Evolutionary conservation across 768 basidiomycete species (phyloP).

Genomic region (Boletellus ananiceps): DNA sequence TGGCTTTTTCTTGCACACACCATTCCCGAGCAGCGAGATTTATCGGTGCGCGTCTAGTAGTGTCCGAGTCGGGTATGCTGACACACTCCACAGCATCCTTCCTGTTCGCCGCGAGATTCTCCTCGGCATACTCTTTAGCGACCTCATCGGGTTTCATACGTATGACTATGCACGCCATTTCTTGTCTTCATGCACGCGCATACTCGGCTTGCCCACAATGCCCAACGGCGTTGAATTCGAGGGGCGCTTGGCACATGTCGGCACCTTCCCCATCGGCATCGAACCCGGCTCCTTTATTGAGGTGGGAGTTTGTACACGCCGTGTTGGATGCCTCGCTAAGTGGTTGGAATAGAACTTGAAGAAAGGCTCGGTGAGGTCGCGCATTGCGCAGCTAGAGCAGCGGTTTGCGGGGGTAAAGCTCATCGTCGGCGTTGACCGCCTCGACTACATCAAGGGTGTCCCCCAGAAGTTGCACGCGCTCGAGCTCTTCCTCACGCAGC

Average conservation of each 20-base stretch:
- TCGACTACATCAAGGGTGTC: slow-evolving; percentile 99
- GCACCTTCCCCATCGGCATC: slow-evolving; percentile 98
- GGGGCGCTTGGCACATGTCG: slow-evolving; percentile 92
- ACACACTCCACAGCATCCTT: slow-evolving; percentile 60
- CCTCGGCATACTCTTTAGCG: slow-evolving; percentile 93
- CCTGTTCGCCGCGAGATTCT: slow-evolving; percentile 97
- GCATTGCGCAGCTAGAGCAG: slow-evolving; percentile 77
- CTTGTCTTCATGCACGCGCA: slow-evolving; percentile 95
- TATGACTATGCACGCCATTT: slow-evolving; percentile 99
- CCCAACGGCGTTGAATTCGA: slow-evolving; percentile 97
- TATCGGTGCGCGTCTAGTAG: slow-evolving; percentile 64
- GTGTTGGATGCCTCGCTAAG: slow-evolving; percentile 1
- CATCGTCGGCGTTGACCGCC: slow-evolving; percentile 95
- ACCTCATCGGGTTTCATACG: slow-evolving; percentile 98
- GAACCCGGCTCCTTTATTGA: slow-evolving; percentile 90
- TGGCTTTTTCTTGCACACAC: slow-evolving; percentile 97
- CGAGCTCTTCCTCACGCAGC: slow-evolving; percentile 93
- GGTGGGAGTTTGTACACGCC: slow-evolving; percentile 34
- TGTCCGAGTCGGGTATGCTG: slow-evolving; percentile 8
- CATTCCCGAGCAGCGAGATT: slow-evolving; percentile 96
- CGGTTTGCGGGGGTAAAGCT: slow-evolving; percentile 94
- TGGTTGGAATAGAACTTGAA: slow-evolving; percentile 56
- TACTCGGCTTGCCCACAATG: slow-evolving; percentile 92
- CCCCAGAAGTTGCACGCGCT: slow-evolving; percentile 97
- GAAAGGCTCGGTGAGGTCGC: slow-evolving; percentile 73